Evolutionary conservation across 495 filamentous ascomycete genomes (phyloP), one percentile per base, ranked within the genome.

Genomic region (Neurospora terricola): DNA sequence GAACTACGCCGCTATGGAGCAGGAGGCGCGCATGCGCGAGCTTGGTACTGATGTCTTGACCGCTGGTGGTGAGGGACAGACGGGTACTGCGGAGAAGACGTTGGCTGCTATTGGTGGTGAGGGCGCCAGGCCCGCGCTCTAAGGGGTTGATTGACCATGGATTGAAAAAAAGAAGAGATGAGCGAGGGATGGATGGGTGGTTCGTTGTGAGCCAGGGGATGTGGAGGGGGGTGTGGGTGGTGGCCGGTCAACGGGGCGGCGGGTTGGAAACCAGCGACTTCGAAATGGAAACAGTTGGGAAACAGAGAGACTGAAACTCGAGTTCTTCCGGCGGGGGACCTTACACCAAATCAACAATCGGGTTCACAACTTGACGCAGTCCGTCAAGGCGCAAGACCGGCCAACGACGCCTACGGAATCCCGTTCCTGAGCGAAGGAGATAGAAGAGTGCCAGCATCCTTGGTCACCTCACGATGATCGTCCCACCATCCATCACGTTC

Each of bases 1-100:
- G 87, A 91, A 96, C 86, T 88, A 96, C 79, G 85, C 93, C 73
- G 95, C 97, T 87, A 94, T 96, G 93, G 96, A 98, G 88, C 90
- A 92, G 83, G 95, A 98, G 86, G 91, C 94, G 90, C 90, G 91
- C 82, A 95, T 97, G 92, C 89, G 93, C 78, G 89, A 93, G 87
- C 88, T 90, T 81, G 92, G 87, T 42, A 77, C 81, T 39, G 86
- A 86, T 79, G 74, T 86, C 38, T 74, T 86, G 7, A 83, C 82
- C 5, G 79, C 75, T 6, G 77, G 78, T 2, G 75, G 72, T 37
- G 71, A 71, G 71, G 69, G 73, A 40, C 77, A 74, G 34, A 75
- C 76, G 8, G 72, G 76, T 30, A 83, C 82, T 5, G 82, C 79
- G 0, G 81, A 83, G 37, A 77, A 78, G 70, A 73, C 82, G 9